Percentiles rank a stretch among this genome's conserved stretches.
Conservation (phyloP, 306 rosid species). For the Prosopis cineraria region DNA sequence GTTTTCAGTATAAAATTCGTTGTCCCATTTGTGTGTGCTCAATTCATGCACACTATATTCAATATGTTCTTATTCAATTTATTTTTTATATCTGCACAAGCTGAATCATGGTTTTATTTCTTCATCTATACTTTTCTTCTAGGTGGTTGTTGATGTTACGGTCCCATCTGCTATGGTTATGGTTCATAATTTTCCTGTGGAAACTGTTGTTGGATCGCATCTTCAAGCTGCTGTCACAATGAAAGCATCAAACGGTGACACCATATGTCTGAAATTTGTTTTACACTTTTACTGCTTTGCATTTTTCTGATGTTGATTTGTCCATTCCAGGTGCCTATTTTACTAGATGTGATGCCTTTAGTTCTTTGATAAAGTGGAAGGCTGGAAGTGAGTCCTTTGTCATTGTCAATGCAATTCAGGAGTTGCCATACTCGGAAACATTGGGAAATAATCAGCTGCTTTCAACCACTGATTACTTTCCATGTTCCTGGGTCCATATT, state of each 20-base stretch:
- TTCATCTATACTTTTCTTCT: constrained; percentile 31
- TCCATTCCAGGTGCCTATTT: constrained; percentile 72
- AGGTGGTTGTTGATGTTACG: constrained; percentile 87
- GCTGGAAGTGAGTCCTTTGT: constrained; percentile 74
- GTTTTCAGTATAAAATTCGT: constrained; percentile 5
- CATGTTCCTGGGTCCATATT: constrained; percentile 75
- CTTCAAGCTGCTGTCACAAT: constrained; percentile 88
- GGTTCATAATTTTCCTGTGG: constrained; percentile 81
- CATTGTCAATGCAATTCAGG: constrained; percentile 67
- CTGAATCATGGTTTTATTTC: constrained; percentile 20
- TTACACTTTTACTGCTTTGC: constrained; percentile 29
- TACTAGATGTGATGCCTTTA: constrained; percentile 80
- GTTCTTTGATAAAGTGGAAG: constrained; percentile 80
- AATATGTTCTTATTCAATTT: constrained; percentile 6
- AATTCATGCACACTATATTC: constrained; percentile 17
- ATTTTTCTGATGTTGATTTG: constrained; percentile 39
- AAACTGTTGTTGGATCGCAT: constrained; percentile 86
- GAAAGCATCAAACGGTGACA: constrained; percentile 81
- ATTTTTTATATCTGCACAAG: constrained; percentile 16
- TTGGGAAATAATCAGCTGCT: constrained; percentile 41
- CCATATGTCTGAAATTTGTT: constrained; percentile 27
- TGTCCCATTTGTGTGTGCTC: constrained; percentile 10
- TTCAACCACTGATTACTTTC: constrained; percentile 52
- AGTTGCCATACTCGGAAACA: constrained; percentile 48
- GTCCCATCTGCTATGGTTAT: constrained; percentile 75